Evolutionary conservation across 2,329 filamentous ascomycete species (phyloP).

Genomic region (Hypomyces perniciosus): DNA sequence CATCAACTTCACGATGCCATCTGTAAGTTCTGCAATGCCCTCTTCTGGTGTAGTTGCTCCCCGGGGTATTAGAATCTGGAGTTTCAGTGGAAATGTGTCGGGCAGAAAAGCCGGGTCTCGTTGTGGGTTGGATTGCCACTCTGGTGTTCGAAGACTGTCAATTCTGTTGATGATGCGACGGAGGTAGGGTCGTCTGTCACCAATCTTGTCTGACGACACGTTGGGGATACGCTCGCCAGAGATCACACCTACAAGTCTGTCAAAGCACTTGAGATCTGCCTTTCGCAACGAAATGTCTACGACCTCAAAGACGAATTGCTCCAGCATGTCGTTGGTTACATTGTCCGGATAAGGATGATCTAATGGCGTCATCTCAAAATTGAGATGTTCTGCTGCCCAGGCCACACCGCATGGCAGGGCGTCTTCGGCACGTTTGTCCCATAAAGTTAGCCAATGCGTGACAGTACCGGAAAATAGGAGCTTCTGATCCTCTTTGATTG

Average conservation of each 20-base stretch:
- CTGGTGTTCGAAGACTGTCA: constrained; percentile 3
- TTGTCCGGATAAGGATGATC: not conserved
- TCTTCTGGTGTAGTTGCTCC: not conserved
- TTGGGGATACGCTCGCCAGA: no score
- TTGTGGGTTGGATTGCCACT: constrained; percentile 4
- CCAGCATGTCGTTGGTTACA: not conserved
- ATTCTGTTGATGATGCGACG: not conserved
- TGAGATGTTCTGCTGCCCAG: no score
- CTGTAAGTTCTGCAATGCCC: not conserved
- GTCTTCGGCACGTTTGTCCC: constrained; percentile 4
- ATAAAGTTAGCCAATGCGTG: constrained; percentile 26
- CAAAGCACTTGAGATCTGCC: not conserved
- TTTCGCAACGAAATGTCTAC: not conserved
- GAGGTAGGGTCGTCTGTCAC: not conserved
- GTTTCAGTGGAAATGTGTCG: constrained; percentile 1
- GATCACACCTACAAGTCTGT: not conserved
- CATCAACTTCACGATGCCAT: not conserved
- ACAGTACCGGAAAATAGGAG: constrained; percentile 24
- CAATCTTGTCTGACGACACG: not conserved
- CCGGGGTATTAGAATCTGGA: constrained; percentile 1
- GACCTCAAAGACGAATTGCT: not conserved
- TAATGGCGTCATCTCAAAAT: not conserved
- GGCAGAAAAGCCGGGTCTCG: constrained; percentile 1
- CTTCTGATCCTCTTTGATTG: constrained; percentile 18
- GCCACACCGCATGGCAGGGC: no score